phyloP scores from a whole-genome alignment of 2,329 filamentous ascomycete genomes.

The Alternaria viburni region DNA sequence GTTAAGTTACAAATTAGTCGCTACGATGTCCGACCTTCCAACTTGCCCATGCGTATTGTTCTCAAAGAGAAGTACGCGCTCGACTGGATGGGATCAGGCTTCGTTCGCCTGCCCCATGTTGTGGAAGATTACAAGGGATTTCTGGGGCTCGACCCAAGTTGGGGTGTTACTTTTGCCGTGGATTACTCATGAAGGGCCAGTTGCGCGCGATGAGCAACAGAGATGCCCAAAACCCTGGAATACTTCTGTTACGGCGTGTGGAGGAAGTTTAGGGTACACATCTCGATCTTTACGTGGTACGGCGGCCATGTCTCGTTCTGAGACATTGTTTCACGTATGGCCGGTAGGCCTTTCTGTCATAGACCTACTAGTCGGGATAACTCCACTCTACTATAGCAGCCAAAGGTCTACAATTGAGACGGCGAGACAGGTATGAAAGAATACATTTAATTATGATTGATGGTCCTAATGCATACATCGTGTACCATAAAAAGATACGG shows the following conservation, averaged over 20 bases:
- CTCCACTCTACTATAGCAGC: neutral
- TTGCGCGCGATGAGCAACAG: neutral
- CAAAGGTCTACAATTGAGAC: neutral
- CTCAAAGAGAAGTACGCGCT: neutral
- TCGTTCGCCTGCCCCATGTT: fast-evolving
- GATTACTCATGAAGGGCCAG: neutral
- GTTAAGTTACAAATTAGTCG: neutral
- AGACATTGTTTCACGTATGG: neutral
- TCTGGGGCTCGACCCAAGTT: neutral
- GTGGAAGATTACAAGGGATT: neutral
- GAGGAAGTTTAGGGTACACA: neutral
- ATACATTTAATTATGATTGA: neutral
- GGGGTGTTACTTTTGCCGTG: neutral
- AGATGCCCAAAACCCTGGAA: neutral
- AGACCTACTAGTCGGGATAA: neutral
- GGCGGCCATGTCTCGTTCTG: neutral
- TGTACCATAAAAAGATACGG: neutral
- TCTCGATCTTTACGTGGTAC: neutral
- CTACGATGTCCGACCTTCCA: neutral
- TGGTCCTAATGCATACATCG: neutral
- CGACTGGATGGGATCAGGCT: neutral
- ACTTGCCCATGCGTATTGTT: neutral
- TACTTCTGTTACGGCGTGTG: neutral
- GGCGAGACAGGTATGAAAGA: neutral
- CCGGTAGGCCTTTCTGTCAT: neutral